Conservation (phyloP, 352 stramenopile species). For the Globisporangium takayamanum region DNA sequence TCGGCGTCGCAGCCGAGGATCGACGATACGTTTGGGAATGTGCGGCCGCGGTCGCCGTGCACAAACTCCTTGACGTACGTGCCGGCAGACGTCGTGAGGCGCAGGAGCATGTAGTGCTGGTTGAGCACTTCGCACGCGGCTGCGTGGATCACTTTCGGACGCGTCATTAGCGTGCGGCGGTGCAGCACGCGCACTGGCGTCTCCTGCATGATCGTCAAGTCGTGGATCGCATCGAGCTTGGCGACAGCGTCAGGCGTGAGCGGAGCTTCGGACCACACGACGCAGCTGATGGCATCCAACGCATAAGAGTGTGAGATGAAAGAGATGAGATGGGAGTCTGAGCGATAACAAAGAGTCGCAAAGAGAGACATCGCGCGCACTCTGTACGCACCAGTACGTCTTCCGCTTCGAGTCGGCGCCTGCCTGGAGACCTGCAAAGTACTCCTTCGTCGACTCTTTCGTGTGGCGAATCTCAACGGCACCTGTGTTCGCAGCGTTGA, state of each 20-base stretch:
- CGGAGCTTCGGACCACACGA: constrained; percentile 63
- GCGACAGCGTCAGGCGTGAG: constrained; percentile 50
- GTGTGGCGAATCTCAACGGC: constrained; percentile 84
- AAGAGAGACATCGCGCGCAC: not conserved
- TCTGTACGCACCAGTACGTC: constrained; percentile 65
- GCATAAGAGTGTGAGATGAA: not conserved
- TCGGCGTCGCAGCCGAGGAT: constrained; percentile 90
- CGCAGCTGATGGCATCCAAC: constrained; percentile 34
- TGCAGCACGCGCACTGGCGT: constrained; percentile 98
- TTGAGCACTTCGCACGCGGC: constrained; percentile 90
- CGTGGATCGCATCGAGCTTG: constrained; percentile 72
- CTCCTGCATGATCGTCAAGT: constrained; percentile 91
- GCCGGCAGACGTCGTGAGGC: constrained; percentile 92
- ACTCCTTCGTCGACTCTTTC: constrained; percentile 65
- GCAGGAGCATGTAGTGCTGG: constrained; percentile 95
- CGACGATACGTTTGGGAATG: constrained; percentile 91
- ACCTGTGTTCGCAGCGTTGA: constrained; percentile 67
- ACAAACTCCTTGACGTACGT: constrained; percentile 99
- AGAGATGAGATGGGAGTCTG: not conserved
- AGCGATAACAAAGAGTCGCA: not conserved
- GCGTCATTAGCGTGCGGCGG: constrained; percentile 90
- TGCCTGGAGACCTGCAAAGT: constrained; percentile 72
- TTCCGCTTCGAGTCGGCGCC: constrained; percentile 85
- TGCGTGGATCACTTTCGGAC: constrained; percentile 87
- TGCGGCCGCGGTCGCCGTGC: constrained; percentile 96